Percentiles rank a stretch among this genome's conserved stretches.
phyloP scores from a whole-genome alignment of 257 asterid genomes.

The Solanum peruvianum region DNA sequence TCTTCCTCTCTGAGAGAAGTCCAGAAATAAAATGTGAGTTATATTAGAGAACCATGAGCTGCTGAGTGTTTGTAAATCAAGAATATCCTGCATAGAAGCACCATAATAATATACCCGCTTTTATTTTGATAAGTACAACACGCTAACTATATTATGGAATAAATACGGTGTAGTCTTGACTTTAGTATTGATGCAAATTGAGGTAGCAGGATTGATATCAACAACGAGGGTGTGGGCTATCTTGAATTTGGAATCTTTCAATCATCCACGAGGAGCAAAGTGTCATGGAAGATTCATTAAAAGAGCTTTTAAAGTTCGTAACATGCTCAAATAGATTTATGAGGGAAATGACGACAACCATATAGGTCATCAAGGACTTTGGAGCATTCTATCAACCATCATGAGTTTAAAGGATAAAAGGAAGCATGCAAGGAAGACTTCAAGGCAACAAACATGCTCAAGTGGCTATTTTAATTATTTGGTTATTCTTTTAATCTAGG shows the following conservation, averaged over 20 bases:
- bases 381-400: neutral
- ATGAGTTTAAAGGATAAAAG: neutral
- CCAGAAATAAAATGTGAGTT: neutral
- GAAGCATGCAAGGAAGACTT: neutral
- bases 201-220: neutral
- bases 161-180: neutral
- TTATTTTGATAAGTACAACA: neutral
- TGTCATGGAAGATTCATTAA: neutral
- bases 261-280: neutral
- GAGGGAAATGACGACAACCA: neutral
- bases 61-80: neutral
- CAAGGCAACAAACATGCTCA: neutral
- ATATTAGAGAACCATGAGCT: neutral
- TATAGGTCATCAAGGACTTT: neutral
- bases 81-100: neutral
- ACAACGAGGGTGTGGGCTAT: neutral
- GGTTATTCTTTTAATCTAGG: neutral
- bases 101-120: neutral
- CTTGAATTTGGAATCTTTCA: neutral
- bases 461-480: neutral
- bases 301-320: neutral
- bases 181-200: neutral
- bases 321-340: neutral
- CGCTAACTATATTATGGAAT: neutral
- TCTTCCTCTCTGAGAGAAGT: constrained; percentile 57